A percentile compares a stretch with the other conserved stretches of the same genome.
phyloP scores from a whole-genome alignment of 75 land plant genomes.

The Azolla pinnata region DNA sequence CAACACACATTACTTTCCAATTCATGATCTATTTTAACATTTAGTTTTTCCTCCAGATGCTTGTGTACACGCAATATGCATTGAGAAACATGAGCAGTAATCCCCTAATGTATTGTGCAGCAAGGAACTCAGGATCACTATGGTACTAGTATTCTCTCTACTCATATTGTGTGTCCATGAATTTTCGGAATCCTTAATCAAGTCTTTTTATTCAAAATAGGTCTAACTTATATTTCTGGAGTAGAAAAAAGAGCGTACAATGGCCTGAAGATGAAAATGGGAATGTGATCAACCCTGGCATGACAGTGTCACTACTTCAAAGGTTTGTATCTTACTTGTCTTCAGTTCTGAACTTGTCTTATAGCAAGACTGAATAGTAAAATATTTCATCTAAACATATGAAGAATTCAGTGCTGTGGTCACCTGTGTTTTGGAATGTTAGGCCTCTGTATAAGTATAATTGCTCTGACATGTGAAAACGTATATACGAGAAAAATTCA shows the following conservation, averaged over 20 bases:
- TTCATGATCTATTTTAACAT: too few relatives aligned
- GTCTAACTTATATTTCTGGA: background rate
- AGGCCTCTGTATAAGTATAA: too few relatives aligned
- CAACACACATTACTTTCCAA: too few relatives aligned
- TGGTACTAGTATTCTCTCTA: constrained; percentile 2
- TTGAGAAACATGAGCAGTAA: constrained; percentile 53
- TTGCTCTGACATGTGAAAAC: too few relatives aligned
- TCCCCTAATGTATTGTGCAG: constrained; percentile 34
- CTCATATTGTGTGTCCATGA: background rate
- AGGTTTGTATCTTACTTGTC: background rate
- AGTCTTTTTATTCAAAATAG: background rate
- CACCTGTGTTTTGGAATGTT: too few relatives aligned
- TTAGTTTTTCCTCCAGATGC: constrained; percentile 42
- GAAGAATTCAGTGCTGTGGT: too few relatives aligned
- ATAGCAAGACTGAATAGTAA: too few relatives aligned
- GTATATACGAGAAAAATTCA: too few relatives aligned
- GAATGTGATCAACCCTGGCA: background rate
- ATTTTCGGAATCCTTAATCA: background rate
- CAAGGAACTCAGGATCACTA: constrained; percentile 18
- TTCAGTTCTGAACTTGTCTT: background rate
- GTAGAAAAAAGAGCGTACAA: background rate
- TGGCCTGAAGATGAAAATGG: background rate
- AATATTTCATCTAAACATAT: too few relatives aligned
- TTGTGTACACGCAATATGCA: constrained; percentile 51
- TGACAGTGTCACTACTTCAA: background rate